Evolutionary conservation across 306 rosid species (phyloP).

Genomic region (Fragaria nilgerrensis): DNA sequence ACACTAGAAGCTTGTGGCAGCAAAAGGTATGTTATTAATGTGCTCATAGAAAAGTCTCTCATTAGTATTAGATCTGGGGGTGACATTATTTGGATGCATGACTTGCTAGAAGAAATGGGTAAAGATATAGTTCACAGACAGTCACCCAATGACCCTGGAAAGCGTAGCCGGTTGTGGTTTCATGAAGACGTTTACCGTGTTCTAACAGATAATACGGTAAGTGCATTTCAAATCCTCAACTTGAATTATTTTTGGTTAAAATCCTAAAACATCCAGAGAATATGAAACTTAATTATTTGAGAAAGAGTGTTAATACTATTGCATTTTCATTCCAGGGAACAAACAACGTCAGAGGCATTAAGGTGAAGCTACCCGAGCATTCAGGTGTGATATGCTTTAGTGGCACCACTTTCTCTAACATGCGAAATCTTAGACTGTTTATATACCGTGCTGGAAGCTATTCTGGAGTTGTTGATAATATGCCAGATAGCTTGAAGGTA

Average conservation of each 20-base stretch:
- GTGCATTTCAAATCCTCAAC: too few relatives aligned
- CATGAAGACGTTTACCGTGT: slow-evolving; percentile 26
- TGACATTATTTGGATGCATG: slow-evolving; percentile 27
- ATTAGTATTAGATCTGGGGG: neutral
- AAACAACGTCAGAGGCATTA: neutral
- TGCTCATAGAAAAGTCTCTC: slow-evolving; percentile 28
- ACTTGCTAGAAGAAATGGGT: slow-evolving; percentile 40
- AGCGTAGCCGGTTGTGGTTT: slow-evolving; percentile 29
- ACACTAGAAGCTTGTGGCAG: slow-evolving; percentile 32
- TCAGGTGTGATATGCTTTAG: slow-evolving; percentile 19
- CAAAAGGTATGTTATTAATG: slow-evolving; percentile 15
- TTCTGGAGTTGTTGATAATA: slow-evolving; percentile 18
- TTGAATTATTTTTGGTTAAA: neutral
- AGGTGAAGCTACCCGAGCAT: neutral
- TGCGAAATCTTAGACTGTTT: slow-evolving; percentile 30
- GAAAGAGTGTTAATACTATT: slow-evolving; percentile 23
- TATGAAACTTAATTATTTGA: neutral
- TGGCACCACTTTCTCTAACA: slow-evolving; percentile 16
- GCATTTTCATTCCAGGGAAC: neutral
- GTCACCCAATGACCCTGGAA: slow-evolving; percentile 10
- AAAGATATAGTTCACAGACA: slow-evolving; percentile 28
- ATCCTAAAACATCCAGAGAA: too few relatives aligned
- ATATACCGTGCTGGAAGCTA: slow-evolving; percentile 20
- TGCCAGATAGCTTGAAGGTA: slow-evolving; percentile 18
- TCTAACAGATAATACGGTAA: neutral